Conservation (phyloP, 1,139 yeast species). For the Debaryomyces sp. region DNA sequence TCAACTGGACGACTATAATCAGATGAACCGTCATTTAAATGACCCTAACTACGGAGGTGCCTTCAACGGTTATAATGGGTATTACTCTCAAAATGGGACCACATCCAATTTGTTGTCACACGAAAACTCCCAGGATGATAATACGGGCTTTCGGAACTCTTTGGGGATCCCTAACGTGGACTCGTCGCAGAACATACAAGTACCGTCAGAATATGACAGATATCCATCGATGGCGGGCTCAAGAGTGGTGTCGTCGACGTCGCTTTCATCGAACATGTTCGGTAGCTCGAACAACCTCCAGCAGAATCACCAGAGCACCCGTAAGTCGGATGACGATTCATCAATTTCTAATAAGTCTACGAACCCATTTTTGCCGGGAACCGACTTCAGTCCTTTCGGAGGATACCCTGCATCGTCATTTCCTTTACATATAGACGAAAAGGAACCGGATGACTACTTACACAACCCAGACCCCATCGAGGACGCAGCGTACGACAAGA, state of each 20-base stretch:
- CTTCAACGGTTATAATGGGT: constrained; percentile 43
- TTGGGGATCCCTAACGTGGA: not conserved
- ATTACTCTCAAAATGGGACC: constrained; percentile 46
- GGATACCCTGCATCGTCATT: constrained; percentile 90
- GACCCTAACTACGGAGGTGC: constrained; percentile 38
- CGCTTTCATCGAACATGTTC: constrained; percentile 34
- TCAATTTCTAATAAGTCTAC: constrained; percentile 19
- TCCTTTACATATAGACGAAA: constrained; percentile 84
- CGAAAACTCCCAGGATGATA: constrained; percentile 28
- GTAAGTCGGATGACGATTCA: constrained; percentile 13
- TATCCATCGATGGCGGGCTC: constrained; percentile 58
- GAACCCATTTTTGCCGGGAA: constrained; percentile 22
- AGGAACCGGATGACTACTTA: constrained; percentile 87
- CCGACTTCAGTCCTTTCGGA: constrained; percentile 79
- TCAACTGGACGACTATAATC: constrained; percentile 18
- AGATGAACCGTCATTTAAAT: constrained; percentile 13
- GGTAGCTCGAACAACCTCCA: constrained; percentile 8
- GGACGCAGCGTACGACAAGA: constrained; percentile 77
- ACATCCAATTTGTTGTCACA: constrained; percentile 40
- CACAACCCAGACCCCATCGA: constrained; percentile 93
- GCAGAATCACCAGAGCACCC: not conserved
- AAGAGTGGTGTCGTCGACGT: constrained; percentile 48
- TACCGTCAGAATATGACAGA: constrained; percentile 61
- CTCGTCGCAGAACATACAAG: constrained; percentile 22
- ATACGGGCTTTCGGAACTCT: not conserved